A percentile compares a stretch with the other conserved stretches of the same genome.
Evolutionary conservation across 331 rosid species (phyloP).

Genomic region (Cydonia oblonga): DNA sequence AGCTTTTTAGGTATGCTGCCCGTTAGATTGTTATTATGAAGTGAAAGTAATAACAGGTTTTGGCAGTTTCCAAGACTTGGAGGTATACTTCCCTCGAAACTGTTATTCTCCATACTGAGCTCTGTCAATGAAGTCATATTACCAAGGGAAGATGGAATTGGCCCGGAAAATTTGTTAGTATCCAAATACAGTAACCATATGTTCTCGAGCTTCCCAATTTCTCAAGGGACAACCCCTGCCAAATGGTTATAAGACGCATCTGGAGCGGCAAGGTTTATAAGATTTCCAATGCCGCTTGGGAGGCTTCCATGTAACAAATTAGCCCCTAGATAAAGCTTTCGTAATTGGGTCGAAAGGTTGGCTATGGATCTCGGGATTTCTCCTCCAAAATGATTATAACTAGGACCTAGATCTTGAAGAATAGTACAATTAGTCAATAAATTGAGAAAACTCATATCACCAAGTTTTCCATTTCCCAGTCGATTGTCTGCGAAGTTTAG

Average conservation of each 20-base stretch:
- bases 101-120: too few relatives aligned
- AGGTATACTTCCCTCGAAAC: too few relatives aligned
- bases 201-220: background rate
- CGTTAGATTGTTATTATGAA: too few relatives aligned
- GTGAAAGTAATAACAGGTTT: too few relatives aligned
- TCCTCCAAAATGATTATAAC: background rate
- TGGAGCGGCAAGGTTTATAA: background rate
- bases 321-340: fast-evolving
- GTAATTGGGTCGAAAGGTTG: background rate
- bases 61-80: too few relatives aligned
- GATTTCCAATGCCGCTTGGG: background rate
- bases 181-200: too few relatives aligned
- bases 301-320: background rate
- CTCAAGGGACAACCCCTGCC: background rate
- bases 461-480: background rate
- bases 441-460: background rate
- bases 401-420: fast-evolving
- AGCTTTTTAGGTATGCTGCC: too few relatives aligned
- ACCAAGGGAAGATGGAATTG: background rate
- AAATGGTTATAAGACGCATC: background rate
- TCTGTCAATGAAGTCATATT: background rate
- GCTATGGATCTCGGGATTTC: background rate
- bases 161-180: background rate
- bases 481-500: fast-evolving
- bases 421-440: background rate